Conservation (phyloP, 441 rosid species). For the Biscutella auriculata region DNA sequence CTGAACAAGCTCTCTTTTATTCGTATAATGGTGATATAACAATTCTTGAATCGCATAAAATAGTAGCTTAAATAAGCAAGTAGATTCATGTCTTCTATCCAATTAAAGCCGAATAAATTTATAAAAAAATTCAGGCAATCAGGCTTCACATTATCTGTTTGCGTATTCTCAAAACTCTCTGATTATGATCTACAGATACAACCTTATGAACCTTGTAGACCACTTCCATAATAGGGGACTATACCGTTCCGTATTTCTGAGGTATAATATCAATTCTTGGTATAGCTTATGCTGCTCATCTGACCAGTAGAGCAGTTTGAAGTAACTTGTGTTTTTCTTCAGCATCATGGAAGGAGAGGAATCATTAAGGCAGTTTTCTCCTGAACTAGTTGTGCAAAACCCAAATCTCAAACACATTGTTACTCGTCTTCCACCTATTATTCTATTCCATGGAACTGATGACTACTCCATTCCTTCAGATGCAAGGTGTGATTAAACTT, state of each 20-base stretch:
- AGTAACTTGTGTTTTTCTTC: constrained; percentile 11
- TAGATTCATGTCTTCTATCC: constrained; percentile 3
- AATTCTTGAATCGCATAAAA: background rate
- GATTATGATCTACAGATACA: constrained; percentile 50
- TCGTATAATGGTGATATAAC: background rate
- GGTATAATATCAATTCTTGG: constrained; percentile 23
- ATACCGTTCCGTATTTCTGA: constrained; percentile 62
- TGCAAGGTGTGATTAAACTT: constrained; percentile 48
- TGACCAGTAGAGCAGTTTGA: background rate
- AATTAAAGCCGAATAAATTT: background rate
- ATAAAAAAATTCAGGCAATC: background rate
- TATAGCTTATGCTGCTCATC: background rate
- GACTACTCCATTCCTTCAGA: constrained; percentile 89
- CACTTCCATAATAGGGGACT: constrained; percentile 81
- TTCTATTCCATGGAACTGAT: constrained; percentile 83
- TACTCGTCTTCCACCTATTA: constrained; percentile 60
- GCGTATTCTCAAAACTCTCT: background rate
- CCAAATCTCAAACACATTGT: constrained; percentile 40
- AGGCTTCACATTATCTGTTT: background rate
- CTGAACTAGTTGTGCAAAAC: constrained; percentile 66
- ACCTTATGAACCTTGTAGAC: constrained; percentile 67
- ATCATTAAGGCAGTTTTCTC: constrained; percentile 63
- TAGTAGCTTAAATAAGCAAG: background rate
- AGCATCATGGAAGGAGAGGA: constrained; percentile 96
- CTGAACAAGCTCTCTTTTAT: too few relatives aligned